Evolutionary conservation across 208 protist genomes (phyloP).

Genomic region (Trypanosoma conorhini): DNA sequence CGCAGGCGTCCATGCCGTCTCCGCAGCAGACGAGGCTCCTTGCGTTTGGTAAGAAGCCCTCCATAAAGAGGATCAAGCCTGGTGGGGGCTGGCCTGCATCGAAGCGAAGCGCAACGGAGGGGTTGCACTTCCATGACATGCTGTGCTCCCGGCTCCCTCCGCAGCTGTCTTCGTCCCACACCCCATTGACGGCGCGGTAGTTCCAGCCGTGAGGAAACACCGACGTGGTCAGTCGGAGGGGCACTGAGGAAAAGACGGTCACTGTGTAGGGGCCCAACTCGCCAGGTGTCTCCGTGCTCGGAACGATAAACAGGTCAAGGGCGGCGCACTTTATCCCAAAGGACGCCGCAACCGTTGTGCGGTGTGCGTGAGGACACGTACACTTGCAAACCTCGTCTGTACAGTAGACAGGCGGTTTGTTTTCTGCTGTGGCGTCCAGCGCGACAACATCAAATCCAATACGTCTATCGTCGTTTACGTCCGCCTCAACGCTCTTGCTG

Average conservation of each 20-base stretch:
- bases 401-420: conserved; percentile 46
- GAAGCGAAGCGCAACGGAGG: conserved; percentile 46
- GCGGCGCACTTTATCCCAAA: conserved; percentile 38
- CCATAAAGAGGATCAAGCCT: conserved; percentile 51
- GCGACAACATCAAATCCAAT: conserved; percentile 77
- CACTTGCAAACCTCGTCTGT: conserved; percentile 42
- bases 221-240: conserved; percentile 40
- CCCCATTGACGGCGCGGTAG: conserved; percentile 50
- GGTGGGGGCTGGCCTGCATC: conserved; percentile 16
- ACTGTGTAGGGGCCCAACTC: conserved; percentile 66
- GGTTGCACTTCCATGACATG: conserved; percentile 85
- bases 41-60: conserved; percentile 6
- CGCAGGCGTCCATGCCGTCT: background rate
- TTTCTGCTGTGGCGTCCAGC: conserved; percentile 31
- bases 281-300: conserved; percentile 48
- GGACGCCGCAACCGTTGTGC: conserved; percentile 39
- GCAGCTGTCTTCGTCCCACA: conserved; percentile 72
- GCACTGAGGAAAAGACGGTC: conserved; percentile 62
- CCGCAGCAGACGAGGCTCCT: background rate
- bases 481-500: conserved; percentile 60
- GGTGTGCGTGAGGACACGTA: conserved; percentile 35
- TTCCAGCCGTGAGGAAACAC: conserved; percentile 76
- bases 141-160: conserved; percentile 65
- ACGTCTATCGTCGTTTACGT: conserved; percentile 62
- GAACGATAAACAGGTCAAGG: conserved; percentile 71